phyloP scores from a whole-genome alignment of 1,284 basidiomycete genomes.

The Tetrapyrgos nigripes region DNA sequence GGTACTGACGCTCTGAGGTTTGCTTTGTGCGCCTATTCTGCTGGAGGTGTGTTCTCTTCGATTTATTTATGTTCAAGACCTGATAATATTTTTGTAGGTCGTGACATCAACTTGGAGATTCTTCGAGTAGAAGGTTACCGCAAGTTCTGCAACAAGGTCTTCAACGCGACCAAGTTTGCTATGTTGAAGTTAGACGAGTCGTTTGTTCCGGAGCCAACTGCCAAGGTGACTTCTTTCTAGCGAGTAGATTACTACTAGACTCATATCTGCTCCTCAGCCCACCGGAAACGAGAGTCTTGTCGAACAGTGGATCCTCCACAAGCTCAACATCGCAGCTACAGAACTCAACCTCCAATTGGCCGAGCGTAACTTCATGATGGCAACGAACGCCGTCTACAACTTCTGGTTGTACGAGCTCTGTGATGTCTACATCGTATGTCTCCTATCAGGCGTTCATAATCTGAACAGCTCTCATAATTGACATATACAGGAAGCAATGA shows the following conservation, averaged over 20 bases:
- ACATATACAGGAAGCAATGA: conserved; percentile 86
- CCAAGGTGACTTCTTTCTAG: conserved; percentile 57
- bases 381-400: conserved; percentile 86
- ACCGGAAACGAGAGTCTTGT: conserved; percentile 91
- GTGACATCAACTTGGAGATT: conserved; percentile 97
- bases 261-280: conserved; percentile 53
- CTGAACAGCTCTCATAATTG: conserved; percentile 4
- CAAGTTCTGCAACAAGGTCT: conserved; percentile 99
- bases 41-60: conserved; percentile 63
- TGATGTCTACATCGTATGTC: conserved; percentile 93
- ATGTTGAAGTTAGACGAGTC: conserved; percentile 90
- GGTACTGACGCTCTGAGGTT: conserved; percentile 97
- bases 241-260: neutral
- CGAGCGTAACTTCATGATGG: conserved; percentile 92
- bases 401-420: conserved; percentile 99
- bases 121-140: conserved; percentile 98
- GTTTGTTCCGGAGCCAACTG: conserved; percentile 77
- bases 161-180: conserved; percentile 99
- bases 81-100: conserved; percentile 56
- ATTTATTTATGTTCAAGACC: neutral
- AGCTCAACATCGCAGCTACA: conserved; percentile 83
- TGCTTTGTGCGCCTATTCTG: conserved; percentile 94
- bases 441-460: neutral
- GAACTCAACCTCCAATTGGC: conserved; percentile 82
- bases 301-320: conserved; percentile 96